Evolutionary conservation across 108 stramenopile genomes (phyloP), one percentile per base, ranked within the genome.

Genomic region (Seminavis robusta): DNA sequence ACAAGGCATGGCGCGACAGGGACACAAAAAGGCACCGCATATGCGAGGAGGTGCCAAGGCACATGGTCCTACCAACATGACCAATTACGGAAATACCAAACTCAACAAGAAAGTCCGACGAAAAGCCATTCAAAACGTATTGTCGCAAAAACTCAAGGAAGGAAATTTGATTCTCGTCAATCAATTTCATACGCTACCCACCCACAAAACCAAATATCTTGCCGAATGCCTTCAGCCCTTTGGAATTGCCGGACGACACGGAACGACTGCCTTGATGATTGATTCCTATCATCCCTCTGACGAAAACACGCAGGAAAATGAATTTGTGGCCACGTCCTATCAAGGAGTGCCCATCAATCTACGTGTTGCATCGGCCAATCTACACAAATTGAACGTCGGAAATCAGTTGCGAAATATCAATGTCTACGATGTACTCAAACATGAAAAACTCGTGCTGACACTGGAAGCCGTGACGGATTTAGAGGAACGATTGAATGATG

Each of bases 31-130:
- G 24, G 89, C 94, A 19, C 81, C 94, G 0, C 94, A 95, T 76
- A 92, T 86, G 92, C 68, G 94, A 19, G 94, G 94, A 13, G 94
- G 94, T 8, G 92, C 90, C 65, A 95, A 94, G 81, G 90, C 94
- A 25, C 94, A 95, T 63, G 94, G 94, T 8, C 92, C 94, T 36
- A 90, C 88, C 74, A 71, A 67, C 21, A 53, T 76, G 1, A 70
- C 69, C 41, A 83, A 95, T 64, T 95, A 90, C 56, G 70, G 63
- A 1, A 81, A 84, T 16, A 80, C 76, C 53, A 94, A 94, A 69
- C 63, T 94, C 47, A 94, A 96, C 73, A 91, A 90, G 61, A 92
- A 89, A 61, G 76, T 83, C 47, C 70, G 80, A 33, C 66, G 67
- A 45, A 45, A 91, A 64, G 94, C 90, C 21, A 68, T 95, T 53